These are phyloP conservation scores for Ophiostoma perfectum DNA, from an alignment of 2,329 filamentous ascomycete genomes.

Conservation along the genomic window DNA sequence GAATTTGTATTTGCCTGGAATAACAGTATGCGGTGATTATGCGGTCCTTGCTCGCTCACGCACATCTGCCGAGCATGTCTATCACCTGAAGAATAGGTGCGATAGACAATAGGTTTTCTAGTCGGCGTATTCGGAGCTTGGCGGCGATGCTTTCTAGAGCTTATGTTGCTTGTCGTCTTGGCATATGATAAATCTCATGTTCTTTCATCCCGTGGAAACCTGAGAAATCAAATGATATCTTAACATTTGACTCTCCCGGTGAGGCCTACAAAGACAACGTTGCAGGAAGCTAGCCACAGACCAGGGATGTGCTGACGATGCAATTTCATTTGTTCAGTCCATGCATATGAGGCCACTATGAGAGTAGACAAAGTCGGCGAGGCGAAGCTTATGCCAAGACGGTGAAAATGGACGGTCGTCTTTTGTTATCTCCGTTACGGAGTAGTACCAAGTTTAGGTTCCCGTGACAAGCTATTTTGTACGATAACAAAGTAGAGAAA, in stretches of 20 bases:
- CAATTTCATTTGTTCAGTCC: neutral
- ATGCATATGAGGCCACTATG: neutral
- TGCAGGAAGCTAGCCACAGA: neutral
- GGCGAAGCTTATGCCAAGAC: neutral
- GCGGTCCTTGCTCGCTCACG: neutral
- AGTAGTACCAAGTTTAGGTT: too few species aligned
- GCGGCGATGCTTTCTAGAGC: neutral
- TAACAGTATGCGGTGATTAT: neutral
- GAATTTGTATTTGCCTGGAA: neutral
- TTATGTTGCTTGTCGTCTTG: neutral
- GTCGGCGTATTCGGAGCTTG: neutral
- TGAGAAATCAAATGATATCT: too few species aligned
- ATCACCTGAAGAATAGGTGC: neutral
- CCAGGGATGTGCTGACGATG: neutral
- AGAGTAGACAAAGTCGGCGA: constrained; percentile 3
- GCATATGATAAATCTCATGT: neutral
- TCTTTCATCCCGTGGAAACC: too few species aligned
- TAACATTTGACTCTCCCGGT: neutral
- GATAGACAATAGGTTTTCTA: neutral
- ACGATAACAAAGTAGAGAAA: too few species aligned
- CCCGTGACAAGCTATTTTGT: too few species aligned
- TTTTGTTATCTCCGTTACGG: too few species aligned
- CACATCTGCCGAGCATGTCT: neutral
- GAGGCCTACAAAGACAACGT: neutral
- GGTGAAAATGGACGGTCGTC: neutral